Evolutionary conservation across 2,329 filamentous ascomycete species (phyloP).

Genomic region (Purpureocillium lavendulum): DNA sequence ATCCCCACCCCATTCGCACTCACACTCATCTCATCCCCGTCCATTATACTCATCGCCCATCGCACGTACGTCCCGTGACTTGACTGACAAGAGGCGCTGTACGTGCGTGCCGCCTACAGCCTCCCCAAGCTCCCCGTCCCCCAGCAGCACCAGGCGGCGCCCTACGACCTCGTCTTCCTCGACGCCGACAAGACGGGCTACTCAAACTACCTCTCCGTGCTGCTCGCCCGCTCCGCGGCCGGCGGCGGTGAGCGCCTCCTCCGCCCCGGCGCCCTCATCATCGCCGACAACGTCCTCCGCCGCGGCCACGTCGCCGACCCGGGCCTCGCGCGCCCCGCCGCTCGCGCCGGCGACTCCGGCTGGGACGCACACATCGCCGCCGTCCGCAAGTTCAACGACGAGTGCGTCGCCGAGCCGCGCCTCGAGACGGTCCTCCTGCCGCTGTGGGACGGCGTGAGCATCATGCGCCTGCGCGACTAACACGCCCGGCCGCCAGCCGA

Average conservation of each 20-base stretch:
- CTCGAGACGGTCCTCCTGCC: conserved; percentile 32
- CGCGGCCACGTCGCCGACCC: conserved; percentile 33
- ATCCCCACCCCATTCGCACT: no score
- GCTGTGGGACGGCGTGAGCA: conserved; percentile 33
- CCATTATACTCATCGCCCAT: no score
- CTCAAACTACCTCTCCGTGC: conserved; percentile 34
- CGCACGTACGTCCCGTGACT: no score
- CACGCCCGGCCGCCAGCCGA: no score
- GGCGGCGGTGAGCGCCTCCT: conserved; percentile 31
- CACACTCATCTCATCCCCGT: no score
- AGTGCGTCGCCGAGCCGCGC: conserved; percentile 21
- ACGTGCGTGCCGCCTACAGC: no score
- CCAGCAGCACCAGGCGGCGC: conserved; percentile 12
- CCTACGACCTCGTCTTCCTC: conserved; percentile 46
- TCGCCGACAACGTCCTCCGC: conserved; percentile 46
- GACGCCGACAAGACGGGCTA: conserved; percentile 47
- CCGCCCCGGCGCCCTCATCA: conserved; percentile 38
- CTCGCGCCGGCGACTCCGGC: conserved; percentile 1
- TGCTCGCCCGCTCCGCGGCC: conserved; percentile 31
- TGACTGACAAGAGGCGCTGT: no score
- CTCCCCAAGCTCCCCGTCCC: conserved; percentile 18
- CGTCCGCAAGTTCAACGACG: conserved; percentile 26
- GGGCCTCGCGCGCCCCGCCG: conserved; percentile 2
- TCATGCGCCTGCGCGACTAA: conserved; percentile 31
- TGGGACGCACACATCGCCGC: conserved; percentile 14